Conservation (phyloP, 768 basidiomycete genomes). For the Pleurotus tuber-regium region DNA sequence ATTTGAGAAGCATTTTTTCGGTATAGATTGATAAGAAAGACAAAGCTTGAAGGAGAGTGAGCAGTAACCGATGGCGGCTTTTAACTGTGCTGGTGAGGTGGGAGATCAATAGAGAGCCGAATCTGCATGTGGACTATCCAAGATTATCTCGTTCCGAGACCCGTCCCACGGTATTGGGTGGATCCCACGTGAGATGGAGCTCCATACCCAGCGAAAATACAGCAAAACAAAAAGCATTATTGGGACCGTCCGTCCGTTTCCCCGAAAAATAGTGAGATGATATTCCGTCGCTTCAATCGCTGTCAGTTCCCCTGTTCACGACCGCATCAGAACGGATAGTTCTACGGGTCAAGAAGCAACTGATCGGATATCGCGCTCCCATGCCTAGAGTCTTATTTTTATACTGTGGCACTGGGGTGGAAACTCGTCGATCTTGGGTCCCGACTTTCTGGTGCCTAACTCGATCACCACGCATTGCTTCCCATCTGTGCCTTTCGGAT, state of each 20-base stretch:
- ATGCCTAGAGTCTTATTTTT: conserved; percentile 3
- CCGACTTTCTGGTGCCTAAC: background rate
- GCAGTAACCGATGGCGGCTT: conserved; percentile 2
- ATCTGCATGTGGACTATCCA: conserved; percentile 7
- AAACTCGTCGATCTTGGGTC: conserved; percentile 2
- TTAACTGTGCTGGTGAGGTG: conserved; percentile 7
- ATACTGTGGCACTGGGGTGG: background rate
- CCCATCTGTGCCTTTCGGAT: background rate
- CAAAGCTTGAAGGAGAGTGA: conserved; percentile 5
- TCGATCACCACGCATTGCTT: background rate
- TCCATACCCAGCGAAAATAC: background rate
- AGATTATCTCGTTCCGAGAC: conserved; percentile 9
- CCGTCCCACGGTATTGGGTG: conserved; percentile 7
- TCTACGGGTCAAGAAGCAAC: conserved; percentile 11
- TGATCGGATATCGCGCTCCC: conserved; percentile 10
- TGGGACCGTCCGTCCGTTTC: conserved; percentile 6
- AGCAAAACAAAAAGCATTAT: background rate
- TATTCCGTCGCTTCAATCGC: conserved; percentile 8
- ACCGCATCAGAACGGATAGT: conserved; percentile 5
- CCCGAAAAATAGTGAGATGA: conserved; percentile 7
- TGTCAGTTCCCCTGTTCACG: conserved; percentile 8
- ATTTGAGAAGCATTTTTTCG: background rate
- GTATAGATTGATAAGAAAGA: background rate
- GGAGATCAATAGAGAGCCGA: conserved; percentile 2
- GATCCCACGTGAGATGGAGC: conserved; percentile 9